Conservation (phyloP, 2,329 filamentous ascomycete species). For the Scedosporium apiospermum region DNA sequence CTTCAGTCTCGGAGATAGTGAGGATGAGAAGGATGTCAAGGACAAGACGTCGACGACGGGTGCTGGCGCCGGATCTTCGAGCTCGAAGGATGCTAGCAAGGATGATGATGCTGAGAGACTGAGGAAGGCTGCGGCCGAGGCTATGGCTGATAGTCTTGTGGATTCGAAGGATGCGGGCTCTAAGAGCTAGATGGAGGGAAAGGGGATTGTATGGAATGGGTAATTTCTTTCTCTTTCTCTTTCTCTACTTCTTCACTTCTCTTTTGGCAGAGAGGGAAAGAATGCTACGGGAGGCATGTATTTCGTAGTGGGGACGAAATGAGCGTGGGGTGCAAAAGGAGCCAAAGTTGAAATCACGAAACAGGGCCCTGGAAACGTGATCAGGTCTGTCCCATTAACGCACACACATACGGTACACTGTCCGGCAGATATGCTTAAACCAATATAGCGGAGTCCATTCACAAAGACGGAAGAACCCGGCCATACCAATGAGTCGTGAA, state of each 20-base stretch:
- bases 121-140: conserved; percentile 56
- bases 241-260: background rate
- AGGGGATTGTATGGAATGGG: background rate
- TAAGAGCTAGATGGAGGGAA: conserved; percentile 17
- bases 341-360: background rate
- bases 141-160: conserved; percentile 47
- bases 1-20: conserved; percentile 91
- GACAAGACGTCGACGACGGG: conserved; percentile 19
- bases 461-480: background rate
- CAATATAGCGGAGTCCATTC: background rate
- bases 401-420: background rate
- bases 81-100: conserved; percentile 33
- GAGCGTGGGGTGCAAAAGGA: background rate
- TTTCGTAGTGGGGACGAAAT: background rate
- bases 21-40: conserved; percentile 70
- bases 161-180: conserved; percentile 23
- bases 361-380: background rate
- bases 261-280: background rate
- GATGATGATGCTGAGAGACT: conserved; percentile 50
- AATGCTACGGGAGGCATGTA: background rate
- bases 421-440: background rate
- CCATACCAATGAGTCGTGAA: background rate
- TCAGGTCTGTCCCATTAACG: background rate
- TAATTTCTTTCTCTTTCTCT: background rate
- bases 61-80: conserved; percentile 39